Base-by-base conservation (phyloP, 148 eudicot genomes). In the Arctostaphylos glauca region DNA sequence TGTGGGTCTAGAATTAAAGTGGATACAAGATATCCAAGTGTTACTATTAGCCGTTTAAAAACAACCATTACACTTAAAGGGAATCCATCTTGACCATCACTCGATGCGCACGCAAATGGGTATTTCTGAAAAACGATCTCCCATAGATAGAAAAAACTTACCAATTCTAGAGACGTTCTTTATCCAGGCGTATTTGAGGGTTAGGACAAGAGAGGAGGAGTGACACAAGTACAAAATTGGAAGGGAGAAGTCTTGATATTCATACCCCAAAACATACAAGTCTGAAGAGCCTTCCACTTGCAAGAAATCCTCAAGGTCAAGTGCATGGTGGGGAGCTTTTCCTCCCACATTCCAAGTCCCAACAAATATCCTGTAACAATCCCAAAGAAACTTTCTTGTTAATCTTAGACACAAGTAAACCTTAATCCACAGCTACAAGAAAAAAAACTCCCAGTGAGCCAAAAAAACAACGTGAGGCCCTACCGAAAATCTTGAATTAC, bases 301-400 rank as follows among this genome's bases (percentile, higher is more conserved):
- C 89, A 95, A 86, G 90, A 95, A 91, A 84, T 93, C 93, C 18
- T 91, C 92, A 31, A 95, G 92, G 80, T 90, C 87, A 73, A 94
- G 91, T 8, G 80, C 91, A 60, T 81, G 85, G 64, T 87, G 87
- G 0, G 98, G 97, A 84, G 93, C 79, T 54, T 91, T 94, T 21
- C 98, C 98, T 25, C 94, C 98, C 47, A 95, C 98, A 88, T 95
- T 95, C 98, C 98, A 95, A 9, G 98, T 95, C 58, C 87, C 95
- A 3, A 89, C 96, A 84, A 89, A 95, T 64, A 94, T 79, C 92
- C 98, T 95, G 85, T 64, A 25, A 25, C 83, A 88, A 84, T 67
- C 43, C 58, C 31, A 72, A 5, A 18, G 3, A 41, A 62, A n/a
- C 67, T n/a, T 19, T 60, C 31, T 60, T 10, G 70, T 64, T 25